These are phyloP conservation scores for Phytophthora meadii DNA, from an alignment of 352 stramenopile species.

Conservation along the genomic window DNA sequence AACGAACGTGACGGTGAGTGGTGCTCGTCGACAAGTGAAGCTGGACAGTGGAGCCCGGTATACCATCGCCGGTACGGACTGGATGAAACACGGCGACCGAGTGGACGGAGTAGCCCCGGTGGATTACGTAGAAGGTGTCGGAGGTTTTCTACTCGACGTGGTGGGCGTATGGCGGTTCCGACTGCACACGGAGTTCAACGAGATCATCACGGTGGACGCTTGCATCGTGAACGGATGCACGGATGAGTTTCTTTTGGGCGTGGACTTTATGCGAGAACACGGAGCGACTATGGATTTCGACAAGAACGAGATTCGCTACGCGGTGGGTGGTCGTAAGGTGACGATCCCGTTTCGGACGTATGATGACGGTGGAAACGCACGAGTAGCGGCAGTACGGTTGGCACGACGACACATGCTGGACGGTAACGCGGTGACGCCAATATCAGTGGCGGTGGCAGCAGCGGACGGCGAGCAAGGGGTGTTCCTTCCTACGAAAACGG, in stretches of 20 bases:
- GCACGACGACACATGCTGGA: too few species aligned
- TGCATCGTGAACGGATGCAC: too few species aligned
- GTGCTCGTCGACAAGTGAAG: background rate
- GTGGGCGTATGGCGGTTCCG: background rate
- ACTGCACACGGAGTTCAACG: too few species aligned
- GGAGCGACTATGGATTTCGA: slow-evolving; percentile 5
- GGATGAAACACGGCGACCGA: background rate
- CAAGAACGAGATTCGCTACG: slow-evolving; percentile 2
- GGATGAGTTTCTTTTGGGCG: background rate
- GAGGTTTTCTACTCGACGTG: slow-evolving; percentile 1
- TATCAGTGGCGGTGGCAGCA: too few species aligned
- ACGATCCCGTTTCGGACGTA: too few species aligned
- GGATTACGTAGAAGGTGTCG: background rate
- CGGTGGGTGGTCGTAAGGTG: too few species aligned
- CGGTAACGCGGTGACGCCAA: too few species aligned
- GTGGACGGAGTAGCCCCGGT: background rate
- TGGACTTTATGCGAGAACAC: background rate
- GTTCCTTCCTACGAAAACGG: too few species aligned
- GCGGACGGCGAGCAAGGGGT: too few species aligned
- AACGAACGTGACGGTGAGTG: background rate
- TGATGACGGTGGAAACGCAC: too few species aligned
- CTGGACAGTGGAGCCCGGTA: background rate
- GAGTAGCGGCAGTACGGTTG: too few species aligned
- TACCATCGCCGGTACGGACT: background rate
- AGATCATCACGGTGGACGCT: too few species aligned